Evolutionary conservation across 2,329 filamentous ascomycete genomes (phyloP).

Genomic region (Paraphoma sp.): DNA sequence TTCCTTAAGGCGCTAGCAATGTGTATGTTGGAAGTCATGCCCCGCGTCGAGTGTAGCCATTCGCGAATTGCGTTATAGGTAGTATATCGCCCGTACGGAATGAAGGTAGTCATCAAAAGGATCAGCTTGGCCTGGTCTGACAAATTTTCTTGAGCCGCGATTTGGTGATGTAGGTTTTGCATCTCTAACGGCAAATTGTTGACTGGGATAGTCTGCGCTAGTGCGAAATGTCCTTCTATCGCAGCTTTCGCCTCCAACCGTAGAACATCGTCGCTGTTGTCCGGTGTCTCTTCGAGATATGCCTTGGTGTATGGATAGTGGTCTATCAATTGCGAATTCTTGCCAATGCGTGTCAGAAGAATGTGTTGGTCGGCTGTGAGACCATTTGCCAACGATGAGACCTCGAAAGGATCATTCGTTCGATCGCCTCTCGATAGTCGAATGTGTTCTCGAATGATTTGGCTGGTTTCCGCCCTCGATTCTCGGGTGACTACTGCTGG

Average conservation of each 20-base stretch:
- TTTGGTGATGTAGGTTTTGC: not conserved
- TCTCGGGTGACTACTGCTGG: too few species aligned
- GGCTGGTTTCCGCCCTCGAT: not conserved
- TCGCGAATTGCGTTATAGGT: not conserved
- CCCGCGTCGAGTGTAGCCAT: not conserved
- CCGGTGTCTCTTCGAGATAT: not conserved
- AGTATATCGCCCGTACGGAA: not conserved
- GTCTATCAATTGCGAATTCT: not conserved
- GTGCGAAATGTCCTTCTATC: not conserved
- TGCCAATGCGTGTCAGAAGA: not conserved
- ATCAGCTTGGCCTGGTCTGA: not conserved
- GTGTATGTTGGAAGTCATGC: not conserved
- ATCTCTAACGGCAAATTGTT: not conserved
- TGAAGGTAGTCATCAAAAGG: conserved; percentile 5
- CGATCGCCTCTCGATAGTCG: not conserved
- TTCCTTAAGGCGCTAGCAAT: not conserved
- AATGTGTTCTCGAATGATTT: not conserved
- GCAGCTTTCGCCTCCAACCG: not conserved
- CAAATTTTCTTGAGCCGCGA: not conserved
- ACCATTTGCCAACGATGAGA: not conserved
- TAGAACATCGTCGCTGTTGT: not conserved
- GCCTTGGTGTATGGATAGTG: not conserved
- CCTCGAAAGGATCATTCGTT: not conserved
- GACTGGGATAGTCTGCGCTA: not conserved
- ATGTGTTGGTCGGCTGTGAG: not conserved